Evolutionary conservation across 2,329 filamentous ascomycete genomes (phyloP).

Genomic region (Monilinia laxa): DNA sequence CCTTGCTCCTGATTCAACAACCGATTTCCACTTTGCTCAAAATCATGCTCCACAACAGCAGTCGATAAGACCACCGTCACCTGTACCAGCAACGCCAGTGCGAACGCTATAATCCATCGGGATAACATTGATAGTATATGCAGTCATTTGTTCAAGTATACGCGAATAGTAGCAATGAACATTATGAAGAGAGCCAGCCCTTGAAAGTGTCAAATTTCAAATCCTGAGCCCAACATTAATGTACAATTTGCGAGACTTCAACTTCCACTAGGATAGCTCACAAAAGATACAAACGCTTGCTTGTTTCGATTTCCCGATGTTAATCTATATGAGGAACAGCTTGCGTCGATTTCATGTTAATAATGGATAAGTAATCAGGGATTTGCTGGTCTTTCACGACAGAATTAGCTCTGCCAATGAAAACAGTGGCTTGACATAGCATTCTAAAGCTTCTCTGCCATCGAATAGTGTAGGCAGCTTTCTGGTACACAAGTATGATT

Average conservation of each 20-base stretch:
- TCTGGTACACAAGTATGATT: not conserved
- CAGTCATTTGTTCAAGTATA: constrained; percentile 11
- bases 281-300: not conserved
- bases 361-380: not conserved
- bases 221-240: not conserved
- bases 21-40: not conserved
- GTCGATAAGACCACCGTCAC: not conserved
- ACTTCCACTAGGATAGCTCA: not conserved
- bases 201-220: not conserved
- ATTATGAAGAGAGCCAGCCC: constrained; percentile 17
- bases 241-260: not conserved
- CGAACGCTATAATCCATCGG: constrained; percentile 18
- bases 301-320: constrained; percentile 4
- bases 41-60: not conserved
- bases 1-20: not conserved
- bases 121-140: constrained; percentile 15
- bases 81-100: constrained; percentile 21
- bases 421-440: not conserved
- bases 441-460: not conserved
- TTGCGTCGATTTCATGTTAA: not conserved
- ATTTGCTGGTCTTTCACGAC: not conserved
- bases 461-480: not conserved
- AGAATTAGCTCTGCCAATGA: not conserved
- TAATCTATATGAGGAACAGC: constrained; percentile 4
- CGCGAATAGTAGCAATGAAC: constrained; percentile 3